Conservation (phyloP, 2,329 filamentous ascomycete genomes). For the Aspergillus tubingensis region DNA sequence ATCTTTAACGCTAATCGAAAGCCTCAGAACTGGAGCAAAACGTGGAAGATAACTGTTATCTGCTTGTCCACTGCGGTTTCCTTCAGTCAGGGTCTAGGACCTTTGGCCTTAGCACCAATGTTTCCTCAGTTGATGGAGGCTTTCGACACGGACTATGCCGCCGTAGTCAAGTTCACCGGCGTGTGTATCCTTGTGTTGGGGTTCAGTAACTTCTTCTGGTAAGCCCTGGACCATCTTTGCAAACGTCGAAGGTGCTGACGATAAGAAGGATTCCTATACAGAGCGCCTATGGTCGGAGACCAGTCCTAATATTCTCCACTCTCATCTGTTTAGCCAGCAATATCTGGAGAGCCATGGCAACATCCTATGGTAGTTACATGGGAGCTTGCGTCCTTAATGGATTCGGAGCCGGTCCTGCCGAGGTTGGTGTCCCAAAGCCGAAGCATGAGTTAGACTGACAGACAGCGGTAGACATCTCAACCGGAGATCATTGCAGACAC, state of each 20-base stretch:
- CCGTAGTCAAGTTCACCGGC: constrained; percentile 60
- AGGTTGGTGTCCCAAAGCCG: constrained; percentile 32
- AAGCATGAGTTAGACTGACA: background rate
- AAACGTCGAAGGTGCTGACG: background rate
- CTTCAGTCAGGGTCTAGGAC: constrained; percentile 58
- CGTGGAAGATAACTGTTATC: constrained; percentile 55
- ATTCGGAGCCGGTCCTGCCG: constrained; percentile 62
- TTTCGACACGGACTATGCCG: constrained; percentile 56
- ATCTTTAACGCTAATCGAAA: background rate
- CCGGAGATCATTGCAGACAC: constrained; percentile 66
- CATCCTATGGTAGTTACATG: constrained; percentile 64
- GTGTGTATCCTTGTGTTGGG: constrained; percentile 59
- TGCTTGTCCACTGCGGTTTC: constrained; percentile 48
- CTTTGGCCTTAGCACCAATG: constrained; percentile 59
- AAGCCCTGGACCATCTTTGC: constrained; percentile 11
- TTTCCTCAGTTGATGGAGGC: constrained; percentile 59
- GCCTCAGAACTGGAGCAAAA: constrained; percentile 49
- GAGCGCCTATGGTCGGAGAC: constrained; percentile 57
- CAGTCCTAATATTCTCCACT: constrained; percentile 55
- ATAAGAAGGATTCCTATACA: constrained; percentile 55
- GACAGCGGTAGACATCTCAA: constrained; percentile 51
- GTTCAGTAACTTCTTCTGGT: constrained; percentile 64
- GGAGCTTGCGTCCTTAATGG: constrained; percentile 64
- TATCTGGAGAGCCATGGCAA: constrained; percentile 62
- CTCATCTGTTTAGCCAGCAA: constrained; percentile 55